Conservation (phyloP, 2,329 filamentous ascomycete species). For the Alternaria panax region DNA sequence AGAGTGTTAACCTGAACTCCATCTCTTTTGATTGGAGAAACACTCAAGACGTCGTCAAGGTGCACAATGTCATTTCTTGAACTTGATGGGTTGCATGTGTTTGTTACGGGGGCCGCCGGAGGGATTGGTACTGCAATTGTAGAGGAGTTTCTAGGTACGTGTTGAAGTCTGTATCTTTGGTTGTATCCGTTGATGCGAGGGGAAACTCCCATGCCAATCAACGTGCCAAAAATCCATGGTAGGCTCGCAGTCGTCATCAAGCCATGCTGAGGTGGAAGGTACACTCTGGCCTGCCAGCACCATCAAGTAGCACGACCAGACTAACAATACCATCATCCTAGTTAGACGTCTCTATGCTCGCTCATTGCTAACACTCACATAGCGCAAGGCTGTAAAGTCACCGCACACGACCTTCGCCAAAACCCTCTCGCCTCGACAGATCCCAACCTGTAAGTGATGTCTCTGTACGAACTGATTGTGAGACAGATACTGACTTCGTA, state of each 20-base stretch:
- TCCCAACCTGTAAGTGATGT: too few relatives aligned
- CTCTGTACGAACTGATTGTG: too few relatives aligned
- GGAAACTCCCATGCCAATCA: background rate
- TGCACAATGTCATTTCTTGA: slow-evolving; percentile 54
- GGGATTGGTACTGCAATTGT: slow-evolving; percentile 61
- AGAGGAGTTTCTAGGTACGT: slow-evolving; percentile 60
- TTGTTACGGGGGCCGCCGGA: slow-evolving; percentile 62
- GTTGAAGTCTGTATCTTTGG: background rate
- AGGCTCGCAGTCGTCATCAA: background rate
- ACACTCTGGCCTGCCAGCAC: background rate
- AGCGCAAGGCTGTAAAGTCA: slow-evolving; percentile 64
- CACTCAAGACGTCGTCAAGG: background rate
- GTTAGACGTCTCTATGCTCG: too few relatives aligned
- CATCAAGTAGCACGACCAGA: background rate
- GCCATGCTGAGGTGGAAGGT: background rate
- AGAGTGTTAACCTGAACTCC: background rate
- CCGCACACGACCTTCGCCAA: slow-evolving; percentile 58
- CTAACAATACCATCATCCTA: background rate
- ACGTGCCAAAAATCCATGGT: background rate
- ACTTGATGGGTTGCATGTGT: slow-evolving; percentile 60
- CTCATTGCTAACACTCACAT: slow-evolving; percentile 8
- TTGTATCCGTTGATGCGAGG: background rate
- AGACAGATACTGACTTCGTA: too few relatives aligned
- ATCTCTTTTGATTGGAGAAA: background rate
- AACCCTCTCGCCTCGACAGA: slow-evolving; percentile 37